phyloP scores from a whole-genome alignment of 106 monocot species.

The Dioscorea zingiberensis region DNA sequence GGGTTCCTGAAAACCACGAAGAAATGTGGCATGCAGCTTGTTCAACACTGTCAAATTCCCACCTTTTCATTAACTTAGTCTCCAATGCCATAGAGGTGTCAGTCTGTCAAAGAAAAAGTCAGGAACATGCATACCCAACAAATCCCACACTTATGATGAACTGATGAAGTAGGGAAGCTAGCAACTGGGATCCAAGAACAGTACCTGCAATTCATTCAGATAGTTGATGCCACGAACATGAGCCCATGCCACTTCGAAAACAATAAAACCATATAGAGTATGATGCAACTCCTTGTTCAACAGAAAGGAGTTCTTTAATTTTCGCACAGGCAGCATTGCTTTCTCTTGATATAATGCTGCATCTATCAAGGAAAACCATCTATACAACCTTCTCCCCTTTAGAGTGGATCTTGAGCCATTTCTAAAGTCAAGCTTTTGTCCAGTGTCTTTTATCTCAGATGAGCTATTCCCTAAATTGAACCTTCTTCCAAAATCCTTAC shows the following conservation, averaged over 20 bases:
- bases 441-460: slow-evolving; percentile 33
- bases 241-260: slow-evolving; percentile 91
- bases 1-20: slow-evolving; percentile 64
- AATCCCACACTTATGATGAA: too few relatives aligned
- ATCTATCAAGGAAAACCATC: slow-evolving; percentile 77
- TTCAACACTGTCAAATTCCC: slow-evolving; percentile 95
- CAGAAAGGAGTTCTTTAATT: slow-evolving; percentile 64
- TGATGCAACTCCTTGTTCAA: slow-evolving; percentile 76
- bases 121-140: too few relatives aligned
- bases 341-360: slow-evolving; percentile 52
- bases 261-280: slow-evolving; percentile 84
- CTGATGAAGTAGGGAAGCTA: too few relatives aligned
- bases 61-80: slow-evolving; percentile 85
- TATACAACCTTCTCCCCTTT: slow-evolving; percentile 23
- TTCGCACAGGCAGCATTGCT: slow-evolving; percentile 61
- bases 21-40: slow-evolving; percentile 60
- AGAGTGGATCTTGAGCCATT: slow-evolving; percentile 19
- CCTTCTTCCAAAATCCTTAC: slow-evolving; percentile 31
- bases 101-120: slow-evolving; percentile 45
- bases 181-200: neutral
- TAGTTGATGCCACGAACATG: slow-evolving; percentile 93
- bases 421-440: slow-evolving; percentile 30
- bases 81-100: slow-evolving; percentile 96
- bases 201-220: slow-evolving; percentile 94
- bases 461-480: slow-evolving; percentile 28